These are phyloP conservation scores for Quercus aquifolioides DNA, from an alignment of 306 rosid species.

Conservation along the genomic window DNA sequence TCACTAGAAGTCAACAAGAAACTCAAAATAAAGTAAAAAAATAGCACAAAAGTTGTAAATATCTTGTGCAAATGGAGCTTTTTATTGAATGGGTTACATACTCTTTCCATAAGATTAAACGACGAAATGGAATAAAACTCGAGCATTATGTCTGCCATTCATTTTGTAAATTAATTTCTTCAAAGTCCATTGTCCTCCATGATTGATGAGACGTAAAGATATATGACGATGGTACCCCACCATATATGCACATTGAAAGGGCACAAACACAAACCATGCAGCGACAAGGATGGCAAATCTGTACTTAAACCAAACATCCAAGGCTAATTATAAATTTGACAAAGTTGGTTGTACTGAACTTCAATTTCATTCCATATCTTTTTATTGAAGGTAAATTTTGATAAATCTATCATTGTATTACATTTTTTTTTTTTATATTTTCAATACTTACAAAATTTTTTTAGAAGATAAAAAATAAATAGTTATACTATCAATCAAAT, in stretches of 20 bases:
- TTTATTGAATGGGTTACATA: background rate
- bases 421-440: too few species aligned
- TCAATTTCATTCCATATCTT: accelerated
- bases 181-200: conserved; percentile 35
- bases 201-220: conserved; percentile 14
- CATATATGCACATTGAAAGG: conserved; percentile 40
- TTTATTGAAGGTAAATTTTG: too few species aligned
- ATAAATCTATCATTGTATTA: too few species aligned
- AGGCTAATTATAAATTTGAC: background rate
- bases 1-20: background rate
- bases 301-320: conserved; percentile 17
- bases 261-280: conserved; percentile 49
- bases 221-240: conserved; percentile 30
- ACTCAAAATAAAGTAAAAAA: background rate
- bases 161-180: conserved; percentile 30
- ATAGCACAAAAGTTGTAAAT: conserved; percentile 2
- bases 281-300: conserved; percentile 38
- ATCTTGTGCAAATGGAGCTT: background rate
- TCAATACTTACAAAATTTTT: too few species aligned
- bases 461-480: too few species aligned
- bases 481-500: accelerated
- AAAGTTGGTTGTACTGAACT: too few species aligned
- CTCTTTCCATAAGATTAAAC: conserved; percentile 2
- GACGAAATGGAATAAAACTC: conserved; percentile 25
- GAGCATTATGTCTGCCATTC: conserved; percentile 66